A percentile compares a stretch with the other conserved stretches of the same genome.
phyloP scores from a whole-genome alignment of 2,329 filamentous ascomycete genomes.

The Xylaria sp. region DNA sequence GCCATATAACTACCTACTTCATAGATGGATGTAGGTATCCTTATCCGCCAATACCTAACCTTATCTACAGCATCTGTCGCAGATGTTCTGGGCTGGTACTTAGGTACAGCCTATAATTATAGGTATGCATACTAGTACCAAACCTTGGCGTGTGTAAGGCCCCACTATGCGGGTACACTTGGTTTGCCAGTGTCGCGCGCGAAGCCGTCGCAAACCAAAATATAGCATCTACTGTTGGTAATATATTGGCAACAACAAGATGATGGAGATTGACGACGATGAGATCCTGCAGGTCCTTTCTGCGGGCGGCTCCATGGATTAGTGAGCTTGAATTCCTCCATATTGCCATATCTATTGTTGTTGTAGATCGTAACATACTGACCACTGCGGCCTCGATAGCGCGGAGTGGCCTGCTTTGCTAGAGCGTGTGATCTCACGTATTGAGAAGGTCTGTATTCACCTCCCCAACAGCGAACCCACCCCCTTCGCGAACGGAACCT shows the following conservation, averaged over 20 bases:
- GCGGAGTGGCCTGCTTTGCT: conserved; percentile 54
- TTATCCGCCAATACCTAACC: not conserved
- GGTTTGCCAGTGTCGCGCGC: conserved; percentile 4
- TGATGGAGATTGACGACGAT: conserved; percentile 69
- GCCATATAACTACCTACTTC: too few species aligned
- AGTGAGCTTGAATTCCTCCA: conserved; percentile 56
- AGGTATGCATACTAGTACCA: not conserved
- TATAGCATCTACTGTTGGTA: conserved; percentile 2
- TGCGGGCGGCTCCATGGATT: conserved; percentile 64
- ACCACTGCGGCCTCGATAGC: conserved; percentile 46
- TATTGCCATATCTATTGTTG: not conserved
- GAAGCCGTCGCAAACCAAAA: conserved; percentile 25
- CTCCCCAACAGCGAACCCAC: conserved; percentile 26
- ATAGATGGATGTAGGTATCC: not conserved
- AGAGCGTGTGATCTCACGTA: conserved; percentile 51
- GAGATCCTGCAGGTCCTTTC: conserved; percentile 62
- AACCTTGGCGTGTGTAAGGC: not conserved
- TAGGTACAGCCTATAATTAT: not conserved
- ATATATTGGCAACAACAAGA: conserved; percentile 36
- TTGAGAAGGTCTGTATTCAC: conserved; percentile 63
- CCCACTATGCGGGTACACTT: not conserved
- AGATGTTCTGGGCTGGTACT: not conserved
- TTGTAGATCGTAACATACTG: conserved; percentile 29
- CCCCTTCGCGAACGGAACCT: conserved; percentile 15
- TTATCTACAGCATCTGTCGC: too few species aligned